Percentiles rank a stretch among this genome's conserved stretches.
Evolutionary conservation across 1,139 yeast species (phyloP).

Genomic region (Pichia sp.): DNA sequence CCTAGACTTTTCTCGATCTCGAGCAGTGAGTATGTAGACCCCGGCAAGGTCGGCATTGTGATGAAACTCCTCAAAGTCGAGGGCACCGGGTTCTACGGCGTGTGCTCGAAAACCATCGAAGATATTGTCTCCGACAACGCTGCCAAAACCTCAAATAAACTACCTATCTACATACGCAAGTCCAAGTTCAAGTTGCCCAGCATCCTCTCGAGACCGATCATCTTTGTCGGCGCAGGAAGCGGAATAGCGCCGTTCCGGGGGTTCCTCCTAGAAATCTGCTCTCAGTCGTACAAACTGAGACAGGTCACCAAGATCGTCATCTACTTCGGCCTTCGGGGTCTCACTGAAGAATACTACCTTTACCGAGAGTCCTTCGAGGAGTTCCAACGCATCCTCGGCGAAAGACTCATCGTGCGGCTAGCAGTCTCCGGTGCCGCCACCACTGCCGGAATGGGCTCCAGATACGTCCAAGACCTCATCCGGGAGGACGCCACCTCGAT

Average conservation of each 20-base stretch:
- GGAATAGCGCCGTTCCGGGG: constrained; percentile 98
- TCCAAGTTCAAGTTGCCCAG: constrained; percentile 89
- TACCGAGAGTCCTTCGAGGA: constrained; percentile 58
- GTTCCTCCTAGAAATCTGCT: constrained; percentile 59
- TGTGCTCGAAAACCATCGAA: constrained; percentile 79
- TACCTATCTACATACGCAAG: constrained; percentile 87
- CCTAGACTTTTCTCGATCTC: constrained; percentile 97
- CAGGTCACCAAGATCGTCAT: constrained; percentile 63
- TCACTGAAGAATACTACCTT: constrained; percentile 50
- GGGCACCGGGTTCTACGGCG: constrained; percentile 55
- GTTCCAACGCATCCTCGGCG: constrained; percentile 55
- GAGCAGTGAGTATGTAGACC: not conserved
- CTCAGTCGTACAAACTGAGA: constrained; percentile 25
- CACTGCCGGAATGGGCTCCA: not conserved
- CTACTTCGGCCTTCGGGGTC: constrained; percentile 79
- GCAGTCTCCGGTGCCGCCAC: constrained; percentile 62
- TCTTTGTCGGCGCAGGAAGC: constrained; percentile 95
- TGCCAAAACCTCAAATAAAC: constrained; percentile 34
- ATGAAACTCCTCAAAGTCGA: constrained; percentile 61
- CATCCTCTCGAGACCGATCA: constrained; percentile 71
- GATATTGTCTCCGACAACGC: constrained; percentile 60
- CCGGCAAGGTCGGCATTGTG: constrained; percentile 53
- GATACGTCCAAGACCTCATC: constrained; percentile 83
- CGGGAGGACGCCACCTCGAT: constrained; percentile 50
- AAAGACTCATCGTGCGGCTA: constrained; percentile 58